Evolutionary conservation across 495 filamentous ascomycete species (phyloP).

Genomic region (Penicillium turbatum): DNA sequence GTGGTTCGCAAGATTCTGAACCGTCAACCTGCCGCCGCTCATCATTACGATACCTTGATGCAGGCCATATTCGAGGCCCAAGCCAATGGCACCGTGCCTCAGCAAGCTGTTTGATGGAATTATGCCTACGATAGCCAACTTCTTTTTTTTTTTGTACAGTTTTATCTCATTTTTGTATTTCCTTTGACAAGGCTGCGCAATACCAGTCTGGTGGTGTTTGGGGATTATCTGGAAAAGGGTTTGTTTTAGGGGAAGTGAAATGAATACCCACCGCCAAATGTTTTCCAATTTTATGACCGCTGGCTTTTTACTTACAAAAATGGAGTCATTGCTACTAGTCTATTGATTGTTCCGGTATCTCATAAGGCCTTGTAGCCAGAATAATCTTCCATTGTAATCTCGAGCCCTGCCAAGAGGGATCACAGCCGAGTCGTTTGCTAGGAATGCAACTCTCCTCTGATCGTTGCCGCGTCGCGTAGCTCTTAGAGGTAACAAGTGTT

Average conservation of each 20-base stretch:
- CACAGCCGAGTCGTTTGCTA: too few relatives aligned
- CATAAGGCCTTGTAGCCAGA: background rate
- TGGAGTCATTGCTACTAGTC: constrained; percentile 3
- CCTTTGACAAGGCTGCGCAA: constrained; percentile 4
- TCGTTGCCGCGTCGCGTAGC: too few relatives aligned
- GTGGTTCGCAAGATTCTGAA: constrained; percentile 57
- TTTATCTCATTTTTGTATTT: constrained; percentile 6
- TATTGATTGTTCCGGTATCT: background rate
- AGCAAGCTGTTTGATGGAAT: constrained; percentile 20
- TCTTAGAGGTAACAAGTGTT: too few relatives aligned
- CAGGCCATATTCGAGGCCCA: constrained; percentile 37
- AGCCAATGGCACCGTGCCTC: constrained; percentile 30
- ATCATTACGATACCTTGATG: constrained; percentile 36
- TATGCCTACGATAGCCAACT: constrained; percentile 9
- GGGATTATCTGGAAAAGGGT: constrained; percentile 10
- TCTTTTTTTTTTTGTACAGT: constrained; percentile 19
- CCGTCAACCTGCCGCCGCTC: constrained; percentile 45
- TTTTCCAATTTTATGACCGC: constrained; percentile 3
- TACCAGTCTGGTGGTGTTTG: constrained; percentile 21
- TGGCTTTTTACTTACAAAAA: constrained; percentile 8
- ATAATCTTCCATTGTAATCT: background rate
- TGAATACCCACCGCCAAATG: constrained; percentile 19
- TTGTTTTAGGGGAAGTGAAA: constrained; percentile 18
- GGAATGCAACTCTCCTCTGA: too few relatives aligned
- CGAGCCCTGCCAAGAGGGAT: too few relatives aligned